Conservation (phyloP, 2,329 filamentous ascomycete genomes). For the Alternaria tenuissima region DNA sequence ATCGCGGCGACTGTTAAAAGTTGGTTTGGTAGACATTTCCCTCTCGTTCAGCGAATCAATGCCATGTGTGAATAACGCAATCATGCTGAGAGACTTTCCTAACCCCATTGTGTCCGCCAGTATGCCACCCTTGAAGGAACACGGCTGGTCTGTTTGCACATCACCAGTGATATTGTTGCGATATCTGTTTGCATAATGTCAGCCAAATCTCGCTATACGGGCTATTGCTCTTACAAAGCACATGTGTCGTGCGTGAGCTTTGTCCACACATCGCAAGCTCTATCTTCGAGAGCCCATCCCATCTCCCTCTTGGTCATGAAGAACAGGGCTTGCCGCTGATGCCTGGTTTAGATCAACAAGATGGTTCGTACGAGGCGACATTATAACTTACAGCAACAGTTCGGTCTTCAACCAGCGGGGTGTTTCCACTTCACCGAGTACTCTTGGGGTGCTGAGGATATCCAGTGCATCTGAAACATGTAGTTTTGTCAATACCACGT, state of each 20-base stretch:
- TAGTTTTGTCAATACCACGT: not conserved
- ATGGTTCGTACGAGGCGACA: not conserved
- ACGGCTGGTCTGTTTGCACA: not conserved
- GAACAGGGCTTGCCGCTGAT: not conserved
- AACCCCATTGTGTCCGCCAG: conserved; percentile 28
- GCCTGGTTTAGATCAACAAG: not conserved
- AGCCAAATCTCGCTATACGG: not conserved
- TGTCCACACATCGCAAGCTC: not conserved
- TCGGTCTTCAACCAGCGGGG: not conserved
- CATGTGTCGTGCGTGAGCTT: not conserved
- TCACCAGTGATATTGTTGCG: not conserved
- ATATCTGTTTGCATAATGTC: not conserved
- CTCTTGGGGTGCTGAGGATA: not conserved
- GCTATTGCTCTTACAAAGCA: not conserved
- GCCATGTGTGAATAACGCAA: conserved; percentile 15
- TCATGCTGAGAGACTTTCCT: conserved; percentile 28
- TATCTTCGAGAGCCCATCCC: not conserved
- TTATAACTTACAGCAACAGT: not conserved
- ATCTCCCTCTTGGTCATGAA: not conserved
- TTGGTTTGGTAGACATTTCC: not conserved
- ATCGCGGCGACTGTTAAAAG: not conserved
- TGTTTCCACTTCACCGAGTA: not conserved
- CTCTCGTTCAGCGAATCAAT: not conserved
- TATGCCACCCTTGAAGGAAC: conserved; percentile 12
- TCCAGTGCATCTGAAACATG: not conserved